Percentiles rank a stretch among this genome's conserved stretches.
These are phyloP conservation scores for Pyrenochaeta sp. DNA, from an alignment of 2,329 filamentous ascomycete species.

Conservation along the genomic window DNA sequence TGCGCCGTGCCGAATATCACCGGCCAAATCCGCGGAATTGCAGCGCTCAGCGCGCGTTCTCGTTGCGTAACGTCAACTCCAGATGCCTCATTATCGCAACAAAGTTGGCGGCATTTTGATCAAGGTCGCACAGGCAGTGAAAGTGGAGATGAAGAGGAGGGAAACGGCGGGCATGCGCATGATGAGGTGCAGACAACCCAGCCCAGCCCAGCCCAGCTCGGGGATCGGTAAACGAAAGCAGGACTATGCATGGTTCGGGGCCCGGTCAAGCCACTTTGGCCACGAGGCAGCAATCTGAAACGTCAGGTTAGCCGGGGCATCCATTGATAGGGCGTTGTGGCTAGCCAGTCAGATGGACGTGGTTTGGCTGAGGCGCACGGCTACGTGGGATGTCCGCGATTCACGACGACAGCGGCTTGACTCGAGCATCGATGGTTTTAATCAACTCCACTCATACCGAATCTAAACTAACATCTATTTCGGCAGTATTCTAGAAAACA, in stretches of 20 bases:
- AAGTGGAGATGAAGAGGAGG: neutral
- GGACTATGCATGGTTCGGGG: conserved; percentile 1
- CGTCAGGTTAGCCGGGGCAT: neutral
- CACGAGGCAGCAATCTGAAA: conserved; percentile 10
- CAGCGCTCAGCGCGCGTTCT: conserved; percentile 15
- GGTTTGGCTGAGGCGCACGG: neutral
- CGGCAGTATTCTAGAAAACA: too few species aligned
- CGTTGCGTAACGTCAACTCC: conserved; percentile 19
- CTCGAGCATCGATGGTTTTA: too few species aligned
- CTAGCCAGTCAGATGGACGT: neutral
- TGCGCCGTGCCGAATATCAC: conserved; percentile 12
- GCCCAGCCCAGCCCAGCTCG: neutral
- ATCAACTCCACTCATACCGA: too few species aligned
- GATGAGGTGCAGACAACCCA: neutral
- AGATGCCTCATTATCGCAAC: conserved; percentile 16
- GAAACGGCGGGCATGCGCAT: neutral
- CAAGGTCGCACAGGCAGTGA: conserved; percentile 11
- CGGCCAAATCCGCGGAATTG: conserved; percentile 12
- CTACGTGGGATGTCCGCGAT: neutral
- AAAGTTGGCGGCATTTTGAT: conserved; percentile 7
- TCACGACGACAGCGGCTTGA: neutral
- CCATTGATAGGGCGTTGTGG: neutral
- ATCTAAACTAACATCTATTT: too few species aligned
- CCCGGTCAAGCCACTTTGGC: conserved; percentile 7
- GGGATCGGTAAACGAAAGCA: conserved; percentile 1